Evolutionary conservation across 371 early-diverging fungal species (phyloP), one percentile per base, ranked within the genome.

Genomic region (Rhizopus stolonifer): DNA sequence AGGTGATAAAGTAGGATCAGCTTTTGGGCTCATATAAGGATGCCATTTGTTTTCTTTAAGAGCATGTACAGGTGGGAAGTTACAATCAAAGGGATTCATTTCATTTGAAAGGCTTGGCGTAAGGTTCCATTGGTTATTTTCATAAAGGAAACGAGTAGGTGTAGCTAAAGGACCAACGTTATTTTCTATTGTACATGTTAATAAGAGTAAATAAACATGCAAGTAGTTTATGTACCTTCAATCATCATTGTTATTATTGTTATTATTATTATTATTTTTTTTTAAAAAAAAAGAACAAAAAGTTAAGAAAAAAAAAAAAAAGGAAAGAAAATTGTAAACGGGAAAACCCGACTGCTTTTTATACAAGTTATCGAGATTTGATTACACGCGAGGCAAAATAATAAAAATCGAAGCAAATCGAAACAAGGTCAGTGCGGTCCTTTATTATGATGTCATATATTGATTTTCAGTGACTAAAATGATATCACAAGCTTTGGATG

Each of bases 81-180:
- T 53, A n/a, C 58, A 61, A 18, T 69, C 69, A 54, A 69, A 69
- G 0, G 69, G 69, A 19, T 69, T 69, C 21, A 69, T 52, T 47
- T 69, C 69, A 22, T 54, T 34, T 8, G 52, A 26, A 10, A 69
- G 21, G 7, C 47, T 52, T 3, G 69, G 69, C 19, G 69, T 69
- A 0, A 69, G 40, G 43, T 58, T 65, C 69, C 65, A 65, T 59
- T 61, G 65, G 21, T 65, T 65, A 45, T 58, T 65, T 53, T 69
- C 69, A 33, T 64, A 57, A 0, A 69, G 38, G 18, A 69, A 69
- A n/a, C 69, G 69, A 34, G 69, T 69, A 9, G 69, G 69, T 24
- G 69, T 69, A 18, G 69, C 61, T n/a, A 69, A 40, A n/a, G 61
- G 46, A 15, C 54, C 54, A 14, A 49, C 43, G 23, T 26, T 31